Percentiles rank a stretch among this genome's conserved stretches.
These are phyloP conservation scores for Gleditsia sinensis DNA, from an alignment of 306 rosid species.

Conservation along the genomic window DNA sequence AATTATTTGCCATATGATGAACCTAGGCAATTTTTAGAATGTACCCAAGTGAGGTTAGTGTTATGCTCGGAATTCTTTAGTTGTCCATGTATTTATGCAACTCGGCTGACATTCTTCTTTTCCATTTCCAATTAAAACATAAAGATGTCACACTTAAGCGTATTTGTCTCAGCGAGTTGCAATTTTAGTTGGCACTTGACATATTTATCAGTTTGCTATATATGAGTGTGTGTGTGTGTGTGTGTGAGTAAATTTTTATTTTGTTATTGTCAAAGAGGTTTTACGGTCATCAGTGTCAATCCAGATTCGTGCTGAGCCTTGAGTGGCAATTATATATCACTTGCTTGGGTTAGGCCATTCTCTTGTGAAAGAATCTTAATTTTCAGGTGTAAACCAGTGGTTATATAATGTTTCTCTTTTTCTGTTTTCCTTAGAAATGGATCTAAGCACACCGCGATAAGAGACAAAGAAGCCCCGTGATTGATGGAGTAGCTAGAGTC, in stretches of 20 bases:
- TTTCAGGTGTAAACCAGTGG: background rate
- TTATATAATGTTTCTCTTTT: slow-evolving; percentile 21
- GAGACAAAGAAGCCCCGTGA: slow-evolving; percentile 38
- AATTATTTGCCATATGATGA: background rate
- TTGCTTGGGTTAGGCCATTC: background rate
- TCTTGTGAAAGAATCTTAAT: background rate
- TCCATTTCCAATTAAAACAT: slow-evolving; percentile 10
- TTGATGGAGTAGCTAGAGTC: slow-evolving; percentile 39
- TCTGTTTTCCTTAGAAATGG: slow-evolving; percentile 60
- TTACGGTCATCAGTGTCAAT: background rate
- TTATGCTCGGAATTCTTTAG: background rate
- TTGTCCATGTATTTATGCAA: background rate
- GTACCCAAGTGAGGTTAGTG: slow-evolving; percentile 1
- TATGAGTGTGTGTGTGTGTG: too few relatives aligned
- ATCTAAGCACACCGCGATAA: slow-evolving; percentile 79
- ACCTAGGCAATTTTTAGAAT: background rate
- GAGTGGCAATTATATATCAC: slow-evolving; percentile 3
- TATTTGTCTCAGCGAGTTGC: slow-evolving; percentile 14
- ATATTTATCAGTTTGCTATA: background rate
- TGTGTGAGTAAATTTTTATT: background rate
- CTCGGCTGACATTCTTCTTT: background rate
- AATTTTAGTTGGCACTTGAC: background rate
- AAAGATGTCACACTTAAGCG: background rate
- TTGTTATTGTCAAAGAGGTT: background rate
- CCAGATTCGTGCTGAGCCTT: background rate